A percentile compares a stretch with the other conserved stretches of the same genome.
Conservation (phyloP, 352 stramenopile species). For the Phytopythium chamaehyphon region DNA sequence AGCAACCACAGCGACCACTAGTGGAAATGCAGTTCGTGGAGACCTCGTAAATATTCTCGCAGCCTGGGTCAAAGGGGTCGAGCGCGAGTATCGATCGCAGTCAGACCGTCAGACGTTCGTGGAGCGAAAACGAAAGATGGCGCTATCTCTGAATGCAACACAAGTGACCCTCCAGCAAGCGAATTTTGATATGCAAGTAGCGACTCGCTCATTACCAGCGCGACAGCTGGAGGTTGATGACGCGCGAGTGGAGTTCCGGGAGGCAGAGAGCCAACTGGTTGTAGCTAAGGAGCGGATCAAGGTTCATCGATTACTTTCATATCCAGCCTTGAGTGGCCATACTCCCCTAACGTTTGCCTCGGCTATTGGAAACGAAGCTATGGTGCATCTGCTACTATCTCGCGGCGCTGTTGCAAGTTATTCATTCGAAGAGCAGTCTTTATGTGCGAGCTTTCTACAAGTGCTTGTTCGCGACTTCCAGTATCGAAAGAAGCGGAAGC, state of each 20-base stretch:
- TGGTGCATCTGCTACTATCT: conserved; percentile 64
- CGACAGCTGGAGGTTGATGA: conserved; percentile 58
- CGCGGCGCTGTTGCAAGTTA: conserved; percentile 47
- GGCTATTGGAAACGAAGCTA: conserved; percentile 66
- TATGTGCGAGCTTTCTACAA: conserved; percentile 68
- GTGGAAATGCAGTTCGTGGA: conserved; percentile 23
- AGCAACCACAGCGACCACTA: background rate
- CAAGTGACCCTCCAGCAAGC: conserved; percentile 35
- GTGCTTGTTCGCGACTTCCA: conserved; percentile 47
- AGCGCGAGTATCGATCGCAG: conserved; percentile 69
- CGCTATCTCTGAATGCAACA: conserved; percentile 24
- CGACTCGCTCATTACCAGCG: conserved; percentile 52
- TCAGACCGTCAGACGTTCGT: conserved; percentile 45
- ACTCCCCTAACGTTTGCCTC: conserved; percentile 66
- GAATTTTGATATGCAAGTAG: conserved; percentile 60
- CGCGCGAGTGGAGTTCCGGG: conserved; percentile 18
- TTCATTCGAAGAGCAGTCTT: conserved; percentile 37
- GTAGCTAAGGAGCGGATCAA: conserved; percentile 43
- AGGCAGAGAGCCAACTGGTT: conserved; percentile 31
- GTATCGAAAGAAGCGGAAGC: conserved; percentile 21
- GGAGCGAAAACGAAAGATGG: conserved; percentile 50
- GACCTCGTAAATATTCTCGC: conserved; percentile 52
- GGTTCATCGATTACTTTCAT: conserved; percentile 47
- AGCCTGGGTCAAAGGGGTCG: conserved; percentile 69
- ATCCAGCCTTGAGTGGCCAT: conserved; percentile 59